These are phyloP conservation scores for Vinca minor DNA, from an alignment of 257 asterid species.

Conservation along the genomic window DNA sequence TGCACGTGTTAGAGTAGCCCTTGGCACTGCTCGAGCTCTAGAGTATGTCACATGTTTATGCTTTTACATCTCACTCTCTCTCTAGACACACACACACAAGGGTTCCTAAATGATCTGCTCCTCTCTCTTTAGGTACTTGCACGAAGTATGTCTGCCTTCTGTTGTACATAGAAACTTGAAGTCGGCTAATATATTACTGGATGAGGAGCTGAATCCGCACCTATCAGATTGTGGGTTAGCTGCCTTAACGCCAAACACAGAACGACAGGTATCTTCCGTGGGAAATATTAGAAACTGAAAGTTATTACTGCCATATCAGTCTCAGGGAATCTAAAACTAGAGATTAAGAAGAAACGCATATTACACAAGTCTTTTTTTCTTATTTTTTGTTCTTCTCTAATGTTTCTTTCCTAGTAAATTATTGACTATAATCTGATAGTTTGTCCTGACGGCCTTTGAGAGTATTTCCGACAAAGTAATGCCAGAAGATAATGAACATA, in stretches of 20 bases:
- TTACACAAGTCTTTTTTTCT: not conserved
- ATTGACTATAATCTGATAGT: not conserved
- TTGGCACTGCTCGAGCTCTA: conserved; percentile 97
- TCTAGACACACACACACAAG: not conserved
- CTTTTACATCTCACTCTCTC: conserved; percentile 7
- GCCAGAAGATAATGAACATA: not conserved
- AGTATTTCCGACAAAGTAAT: conserved; percentile 1
- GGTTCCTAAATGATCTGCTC: conserved; percentile 2
- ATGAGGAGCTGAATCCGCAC: conserved; percentile 87
- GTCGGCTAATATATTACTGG: conserved; percentile 86
- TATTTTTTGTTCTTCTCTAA: not conserved
- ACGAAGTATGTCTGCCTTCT: conserved; percentile 93
- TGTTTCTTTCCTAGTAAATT: no score
- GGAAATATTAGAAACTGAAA: not conserved
- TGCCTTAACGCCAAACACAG: conserved; percentile 77
- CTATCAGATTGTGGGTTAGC: conserved; percentile 95
- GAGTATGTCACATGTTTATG: conserved; percentile 50
- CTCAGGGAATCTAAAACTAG: not conserved
- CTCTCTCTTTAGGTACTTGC: conserved; percentile 68
- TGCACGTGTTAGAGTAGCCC: conserved; percentile 92
- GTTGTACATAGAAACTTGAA: conserved; percentile 92
- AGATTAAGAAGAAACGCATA: not conserved
- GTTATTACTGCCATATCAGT: not conserved
- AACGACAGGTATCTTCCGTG: conserved; percentile 55
- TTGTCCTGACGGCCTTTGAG: not conserved